These are phyloP conservation scores for Verbascum thapsus DNA, from an alignment of 257 asterid species.

Conservation along the genomic window DNA sequence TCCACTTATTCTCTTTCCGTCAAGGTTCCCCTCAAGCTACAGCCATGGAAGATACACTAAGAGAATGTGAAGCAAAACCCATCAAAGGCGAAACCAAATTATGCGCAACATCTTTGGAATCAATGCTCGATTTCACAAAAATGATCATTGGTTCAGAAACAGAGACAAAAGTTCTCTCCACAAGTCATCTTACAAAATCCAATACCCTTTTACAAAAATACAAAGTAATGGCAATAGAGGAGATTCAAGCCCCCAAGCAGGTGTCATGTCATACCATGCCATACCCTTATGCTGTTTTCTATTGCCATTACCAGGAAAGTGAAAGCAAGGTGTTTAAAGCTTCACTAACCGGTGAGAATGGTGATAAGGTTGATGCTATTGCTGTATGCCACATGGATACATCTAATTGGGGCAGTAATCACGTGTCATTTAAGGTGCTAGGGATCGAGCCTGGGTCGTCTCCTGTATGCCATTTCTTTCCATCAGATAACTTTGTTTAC, in stretches of 20 bases:
- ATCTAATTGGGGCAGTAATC: slow-evolving; percentile 66
- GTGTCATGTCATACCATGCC: slow-evolving; percentile 83
- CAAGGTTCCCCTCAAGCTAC: slow-evolving; percentile 63
- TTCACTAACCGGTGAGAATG: slow-evolving; percentile 52
- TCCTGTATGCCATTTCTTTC: slow-evolving; percentile 84
- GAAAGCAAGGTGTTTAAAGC: slow-evolving; percentile 52
- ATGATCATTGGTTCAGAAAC: slow-evolving; percentile 39
- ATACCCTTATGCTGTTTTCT: slow-evolving; percentile 66
- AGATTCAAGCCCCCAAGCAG: slow-evolving; percentile 42
- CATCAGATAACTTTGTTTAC: slow-evolving; percentile 70
- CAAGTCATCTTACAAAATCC: slow-evolving; percentile 43
- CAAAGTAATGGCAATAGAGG: slow-evolving; percentile 34
- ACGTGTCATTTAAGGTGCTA: slow-evolving; percentile 60
- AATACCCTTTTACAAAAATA: slow-evolving; percentile 46
- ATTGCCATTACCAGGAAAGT: slow-evolving; percentile 65
- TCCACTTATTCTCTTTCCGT: slow-evolving; percentile 49
- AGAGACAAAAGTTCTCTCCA: slow-evolving; percentile 43
- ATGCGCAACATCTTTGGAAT: slow-evolving; percentile 68
- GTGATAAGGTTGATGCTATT: slow-evolving; percentile 58
- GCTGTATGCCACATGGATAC: slow-evolving; percentile 93
- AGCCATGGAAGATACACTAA: slow-evolving; percentile 67
- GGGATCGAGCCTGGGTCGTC: slow-evolving; percentile 58
- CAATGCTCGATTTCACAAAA: slow-evolving; percentile 60
- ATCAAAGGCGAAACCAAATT: slow-evolving; percentile 67
- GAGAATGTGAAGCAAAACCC: slow-evolving; percentile 56